Conservation (phyloP, 139 green algal species). For the Chlorella sorokiniana region DNA sequence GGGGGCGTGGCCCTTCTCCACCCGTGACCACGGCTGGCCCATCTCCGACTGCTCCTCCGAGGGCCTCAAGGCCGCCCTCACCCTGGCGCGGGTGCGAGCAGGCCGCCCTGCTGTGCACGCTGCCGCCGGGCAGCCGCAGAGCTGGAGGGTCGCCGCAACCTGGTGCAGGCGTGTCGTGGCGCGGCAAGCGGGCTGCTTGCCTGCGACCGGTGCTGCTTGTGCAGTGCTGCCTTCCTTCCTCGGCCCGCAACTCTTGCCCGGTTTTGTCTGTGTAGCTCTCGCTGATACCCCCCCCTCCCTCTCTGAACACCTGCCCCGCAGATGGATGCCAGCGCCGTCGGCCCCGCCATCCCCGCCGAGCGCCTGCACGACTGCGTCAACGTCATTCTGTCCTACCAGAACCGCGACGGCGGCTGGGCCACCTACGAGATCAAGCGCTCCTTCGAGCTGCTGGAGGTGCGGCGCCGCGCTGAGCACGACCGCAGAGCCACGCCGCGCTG, state of each 20-base stretch:
- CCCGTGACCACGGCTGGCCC: constrained; percentile 96
- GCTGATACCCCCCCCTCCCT: not conserved
- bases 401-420: constrained; percentile 92
- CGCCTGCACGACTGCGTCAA: constrained; percentile 86
- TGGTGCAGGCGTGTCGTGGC: too few species aligned
- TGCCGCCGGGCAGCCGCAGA: not conserved
- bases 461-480: too few species aligned
- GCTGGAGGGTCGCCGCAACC: not conserved
- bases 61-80: constrained; percentile 42
- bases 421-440: constrained; percentile 98
- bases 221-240: not conserved
- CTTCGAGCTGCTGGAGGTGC: constrained; percentile 66
- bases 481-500: too few species aligned
- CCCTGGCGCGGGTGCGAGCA: not conserved
- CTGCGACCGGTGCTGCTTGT: not conserved
- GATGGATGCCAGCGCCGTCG: constrained; percentile 73
- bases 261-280: not conserved
- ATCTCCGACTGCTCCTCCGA: constrained; percentile 96
- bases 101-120: too few species aligned
- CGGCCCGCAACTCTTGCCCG: not conserved
- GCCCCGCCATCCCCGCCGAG: constrained; percentile 62
- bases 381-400: constrained; percentile 86
- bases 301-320: too few species aligned
- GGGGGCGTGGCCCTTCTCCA: constrained; percentile 98
- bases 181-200: too few species aligned